Percentiles rank a stretch among this genome's conserved stretches.
Conservation (phyloP, 2,329 filamentous ascomycete genomes). For the Albifimbria verrucaria region DNA sequence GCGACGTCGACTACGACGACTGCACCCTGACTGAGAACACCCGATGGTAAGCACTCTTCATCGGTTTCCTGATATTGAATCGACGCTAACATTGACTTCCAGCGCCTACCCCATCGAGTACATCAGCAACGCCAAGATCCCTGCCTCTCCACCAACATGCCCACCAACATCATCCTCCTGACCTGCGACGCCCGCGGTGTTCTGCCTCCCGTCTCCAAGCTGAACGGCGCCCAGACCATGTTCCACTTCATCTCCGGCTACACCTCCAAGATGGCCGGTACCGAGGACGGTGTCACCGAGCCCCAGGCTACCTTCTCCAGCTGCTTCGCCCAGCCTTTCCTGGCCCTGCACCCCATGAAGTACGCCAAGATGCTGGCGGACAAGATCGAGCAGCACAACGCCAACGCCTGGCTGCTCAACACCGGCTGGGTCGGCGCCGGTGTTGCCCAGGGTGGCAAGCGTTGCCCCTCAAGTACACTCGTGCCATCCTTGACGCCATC, state of each 20-base stretch:
- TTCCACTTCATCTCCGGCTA: slow-evolving; percentile 99
- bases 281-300: slow-evolving; percentile 94
- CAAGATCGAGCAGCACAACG: slow-evolving; percentile 93
- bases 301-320: slow-evolving; percentile 98
- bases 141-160: slow-evolving; percentile 82
- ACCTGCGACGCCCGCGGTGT: slow-evolving; percentile 98
- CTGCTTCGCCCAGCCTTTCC: slow-evolving; percentile 98
- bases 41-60: slow-evolving; percentile 53
- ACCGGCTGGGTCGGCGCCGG: slow-evolving; percentile 95
- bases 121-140: slow-evolving; percentile 98
- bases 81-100: slow-evolving; percentile 12
- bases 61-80: not conserved
- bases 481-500: slow-evolving; percentile 96
- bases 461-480: slow-evolving; percentile 99
- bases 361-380: slow-evolving; percentile 98
- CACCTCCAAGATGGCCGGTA: slow-evolving; percentile 99
- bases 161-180: slow-evolving; percentile 95
- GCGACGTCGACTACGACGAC: slow-evolving; percentile 94
- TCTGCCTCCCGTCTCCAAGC: slow-evolving; percentile 95
- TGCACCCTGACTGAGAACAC: slow-evolving; percentile 96
- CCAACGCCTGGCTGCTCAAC: slow-evolving; percentile 98
- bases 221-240: slow-evolving; percentile 93
- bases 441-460: slow-evolving; percentile 87
- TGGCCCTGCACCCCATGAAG: slow-evolving; percentile 97
- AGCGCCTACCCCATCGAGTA: slow-evolving; percentile 97